Base-by-base conservation (phyloP, 2,329 filamentous ascomycete genomes). In the Aureobasidium sp. region DNA sequence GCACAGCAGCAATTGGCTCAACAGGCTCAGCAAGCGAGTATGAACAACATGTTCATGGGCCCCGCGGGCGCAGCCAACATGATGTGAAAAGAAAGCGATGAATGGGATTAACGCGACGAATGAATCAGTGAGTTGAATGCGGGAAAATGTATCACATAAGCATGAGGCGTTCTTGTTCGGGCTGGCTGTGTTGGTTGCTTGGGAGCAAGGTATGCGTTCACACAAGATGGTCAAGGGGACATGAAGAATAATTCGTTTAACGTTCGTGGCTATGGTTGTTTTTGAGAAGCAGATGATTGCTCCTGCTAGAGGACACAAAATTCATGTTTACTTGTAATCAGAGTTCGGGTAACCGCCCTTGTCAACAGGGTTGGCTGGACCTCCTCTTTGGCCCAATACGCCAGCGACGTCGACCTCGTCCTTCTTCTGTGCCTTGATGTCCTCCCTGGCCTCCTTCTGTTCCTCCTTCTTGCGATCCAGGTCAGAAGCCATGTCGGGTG, bases 401-500 rank as follows among this genome's bases (percentile, higher is more conserved):
- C 78, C 78, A 7, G 71, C 77, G 50, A 74, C 74, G 67, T 73
- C 72, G 7, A 73, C 70, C 21, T 72, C 65, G 42, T 73, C 62
- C 61, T 69, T 60, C 67, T 75, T 74, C 65, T 75, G 63, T 63
- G 72, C 66, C 68, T 79, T 71, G 37, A 77, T 69, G 21, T 69
- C 71, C 59, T 77, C 74, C 45, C 78, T 67, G 30, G 71, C 67
- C 16, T 72, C 73, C 9, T 74, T 71, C 67, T 81, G 78, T 71
- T 80, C 78, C 2, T 72, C 76, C 70, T 80, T 81, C 71, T 81
- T 81, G 69, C 76, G 70, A 11, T 80, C 78, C 66, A 80, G 65
- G 71, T 79, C 77, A 7, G 65, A 71, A 63, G 75, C 77, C 58
- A 80, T 62, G 47, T 76, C 77, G 6, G 67, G 69, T 69, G 77